Conservation (phyloP, 129 eudicot species). For the Lactuca saligna region DNA sequence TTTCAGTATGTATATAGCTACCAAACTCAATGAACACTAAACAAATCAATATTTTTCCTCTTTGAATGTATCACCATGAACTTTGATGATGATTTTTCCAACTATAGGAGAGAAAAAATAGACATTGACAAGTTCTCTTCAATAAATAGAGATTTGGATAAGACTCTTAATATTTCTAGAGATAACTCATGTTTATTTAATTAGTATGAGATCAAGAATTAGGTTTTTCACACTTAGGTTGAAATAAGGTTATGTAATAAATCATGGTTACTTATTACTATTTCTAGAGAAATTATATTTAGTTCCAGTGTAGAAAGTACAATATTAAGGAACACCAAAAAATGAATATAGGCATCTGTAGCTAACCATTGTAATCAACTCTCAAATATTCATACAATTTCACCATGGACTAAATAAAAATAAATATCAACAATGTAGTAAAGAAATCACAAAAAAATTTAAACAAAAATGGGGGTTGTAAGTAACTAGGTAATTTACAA, state of each 20-base stretch:
- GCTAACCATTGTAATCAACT: neutral
- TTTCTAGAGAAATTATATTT: neutral
- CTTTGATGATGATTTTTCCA: neutral
- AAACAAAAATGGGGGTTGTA: conserved; percentile 1
- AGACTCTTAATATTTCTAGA: neutral
- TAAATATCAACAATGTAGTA: neutral
- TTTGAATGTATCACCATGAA: neutral
- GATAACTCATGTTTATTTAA: conserved; percentile 2
- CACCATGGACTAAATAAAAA: conserved; percentile 1
- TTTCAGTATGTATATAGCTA: conserved; percentile 3
- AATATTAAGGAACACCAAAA: neutral
- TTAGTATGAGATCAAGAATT: neutral
- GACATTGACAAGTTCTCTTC: neutral
- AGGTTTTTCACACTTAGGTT: neutral
- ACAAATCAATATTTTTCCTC: neutral
- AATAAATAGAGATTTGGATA: neutral
- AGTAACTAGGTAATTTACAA: neutral
- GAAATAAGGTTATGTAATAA: neutral
- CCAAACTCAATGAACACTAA: neutral
- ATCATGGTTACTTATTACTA: neutral
- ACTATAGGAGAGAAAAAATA: neutral
- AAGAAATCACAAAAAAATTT: neutral
- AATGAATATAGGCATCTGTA: neutral
- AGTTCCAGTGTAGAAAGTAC: neutral
- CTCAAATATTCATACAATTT: neutral